Conservation (phyloP, 2,329 filamentous ascomycete genomes). For the Aaosphaeria arxii region DNA sequence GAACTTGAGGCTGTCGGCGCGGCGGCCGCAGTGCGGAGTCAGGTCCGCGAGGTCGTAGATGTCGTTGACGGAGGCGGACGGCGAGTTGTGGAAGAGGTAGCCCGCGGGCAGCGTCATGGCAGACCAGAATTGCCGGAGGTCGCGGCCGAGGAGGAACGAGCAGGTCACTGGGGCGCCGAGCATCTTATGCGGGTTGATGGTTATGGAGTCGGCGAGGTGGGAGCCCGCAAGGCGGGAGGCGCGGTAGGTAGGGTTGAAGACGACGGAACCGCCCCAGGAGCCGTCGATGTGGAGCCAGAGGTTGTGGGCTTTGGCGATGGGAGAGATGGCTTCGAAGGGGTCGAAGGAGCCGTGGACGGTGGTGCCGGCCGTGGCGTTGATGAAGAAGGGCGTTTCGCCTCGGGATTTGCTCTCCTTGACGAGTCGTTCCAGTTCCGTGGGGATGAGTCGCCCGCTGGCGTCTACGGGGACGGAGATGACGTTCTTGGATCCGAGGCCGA, state of each 20-base stretch:
- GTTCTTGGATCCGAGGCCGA: slow-evolving; percentile 73
- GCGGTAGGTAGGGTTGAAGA: slow-evolving; percentile 63
- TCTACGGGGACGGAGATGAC: slow-evolving; percentile 78
- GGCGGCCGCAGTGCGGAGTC: slow-evolving; percentile 87
- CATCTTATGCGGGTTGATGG: slow-evolving; percentile 97
- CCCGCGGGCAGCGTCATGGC: slow-evolving; percentile 86
- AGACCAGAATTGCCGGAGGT: slow-evolving; percentile 72
- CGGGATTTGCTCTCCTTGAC: slow-evolving; percentile 60
- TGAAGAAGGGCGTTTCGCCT: slow-evolving; percentile 83
- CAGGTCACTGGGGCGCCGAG: slow-evolving; percentile 87
- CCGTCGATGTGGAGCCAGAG: slow-evolving; percentile 94
- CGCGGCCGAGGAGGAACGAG: slow-evolving; percentile 78
- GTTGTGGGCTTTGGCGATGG: slow-evolving; percentile 66
- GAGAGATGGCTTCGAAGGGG: slow-evolving; percentile 67
- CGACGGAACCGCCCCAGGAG: slow-evolving; percentile 82
- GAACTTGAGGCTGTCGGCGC: slow-evolving; percentile 82
- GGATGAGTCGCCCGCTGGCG: slow-evolving; percentile 66
- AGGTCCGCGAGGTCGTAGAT: slow-evolving; percentile 89
- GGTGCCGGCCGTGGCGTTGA: slow-evolving; percentile 93
- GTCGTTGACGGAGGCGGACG: slow-evolving; percentile 37
- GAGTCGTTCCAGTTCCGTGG: slow-evolving; percentile 60
- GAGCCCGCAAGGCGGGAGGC: slow-evolving; percentile 65
- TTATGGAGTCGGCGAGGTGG: slow-evolving; percentile 75
- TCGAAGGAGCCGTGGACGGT: slow-evolving; percentile 91
- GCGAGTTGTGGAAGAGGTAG: slow-evolving; percentile 55